Evolutionary conservation across 768 basidiomycete genomes (phyloP).

Genomic region (Amanita exitialis): DNA sequence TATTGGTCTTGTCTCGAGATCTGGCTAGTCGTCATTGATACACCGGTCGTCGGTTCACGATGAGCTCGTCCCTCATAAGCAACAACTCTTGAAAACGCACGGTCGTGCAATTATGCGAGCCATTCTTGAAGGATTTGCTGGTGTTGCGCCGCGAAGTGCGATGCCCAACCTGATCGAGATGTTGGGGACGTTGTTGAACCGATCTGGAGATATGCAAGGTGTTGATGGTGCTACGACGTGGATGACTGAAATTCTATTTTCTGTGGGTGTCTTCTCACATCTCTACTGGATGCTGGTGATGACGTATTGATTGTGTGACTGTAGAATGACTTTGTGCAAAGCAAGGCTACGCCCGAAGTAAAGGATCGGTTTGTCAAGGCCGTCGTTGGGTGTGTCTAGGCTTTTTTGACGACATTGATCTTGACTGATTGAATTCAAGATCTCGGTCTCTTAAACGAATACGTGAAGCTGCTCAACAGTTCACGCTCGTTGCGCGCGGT

Average conservation of each 20-base stretch:
- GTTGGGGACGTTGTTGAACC: constrained; percentile 53
- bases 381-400: constrained; percentile 45
- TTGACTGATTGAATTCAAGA: constrained; percentile 22
- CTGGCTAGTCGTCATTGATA: constrained; percentile 27
- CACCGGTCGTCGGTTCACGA: constrained; percentile 56
- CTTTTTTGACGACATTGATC: neutral
- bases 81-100: constrained; percentile 31
- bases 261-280: constrained; percentile 25
- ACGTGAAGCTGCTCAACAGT: constrained; percentile 80
- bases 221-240: constrained; percentile 39
- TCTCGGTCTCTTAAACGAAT: constrained; percentile 66
- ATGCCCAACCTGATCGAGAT: constrained; percentile 81
- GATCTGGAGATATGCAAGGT: constrained; percentile 25
- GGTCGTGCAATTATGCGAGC: constrained; percentile 67
- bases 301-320: neutral
- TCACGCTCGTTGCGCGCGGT: constrained; percentile 76
- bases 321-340: constrained; percentile 66
- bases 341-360: constrained; percentile 61
- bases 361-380: constrained; percentile 74
- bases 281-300: neutral
- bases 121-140: constrained; percentile 72
- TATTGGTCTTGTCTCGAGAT: neutral
- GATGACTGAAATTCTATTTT: constrained; percentile 64
- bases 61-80: constrained; percentile 43
- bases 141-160: constrained; percentile 74